A percentile compares a stretch with the other conserved stretches of the same genome.
Conservation (phyloP, 352 stramenopile species). For the Pythium aristosporum region DNA sequence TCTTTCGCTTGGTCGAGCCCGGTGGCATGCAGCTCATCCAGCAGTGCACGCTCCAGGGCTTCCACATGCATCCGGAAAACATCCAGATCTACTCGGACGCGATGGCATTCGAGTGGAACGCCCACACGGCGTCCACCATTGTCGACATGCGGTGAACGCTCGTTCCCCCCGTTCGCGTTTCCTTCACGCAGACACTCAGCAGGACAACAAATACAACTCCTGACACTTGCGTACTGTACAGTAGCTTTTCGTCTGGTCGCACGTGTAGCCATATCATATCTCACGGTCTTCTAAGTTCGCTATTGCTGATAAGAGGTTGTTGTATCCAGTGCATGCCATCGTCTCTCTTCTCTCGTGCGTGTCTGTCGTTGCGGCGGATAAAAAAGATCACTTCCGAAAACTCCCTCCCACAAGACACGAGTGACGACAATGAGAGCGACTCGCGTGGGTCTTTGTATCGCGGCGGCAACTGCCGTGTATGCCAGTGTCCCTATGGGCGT, state of each 20-base stretch:
- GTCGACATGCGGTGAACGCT: slow-evolving; percentile 68
- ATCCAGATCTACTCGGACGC: slow-evolving; percentile 81
- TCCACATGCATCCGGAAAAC: slow-evolving; percentile 80
- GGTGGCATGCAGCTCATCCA: slow-evolving; percentile 85
- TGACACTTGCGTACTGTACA: background rate
- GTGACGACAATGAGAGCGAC: background rate
- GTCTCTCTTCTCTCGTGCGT: slow-evolving; percentile 3
- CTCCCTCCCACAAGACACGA: background rate
- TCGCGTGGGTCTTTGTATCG: no score
- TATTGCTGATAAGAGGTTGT: background rate
- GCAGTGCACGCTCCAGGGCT: slow-evolving; percentile 83
- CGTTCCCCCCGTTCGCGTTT: background rate
- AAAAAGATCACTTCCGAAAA: slow-evolving; percentile 10
- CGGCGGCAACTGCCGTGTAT: no score
- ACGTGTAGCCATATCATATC: slow-evolving; percentile 19
- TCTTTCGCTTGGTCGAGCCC: slow-evolving; percentile 83
- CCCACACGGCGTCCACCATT: slow-evolving; percentile 34
- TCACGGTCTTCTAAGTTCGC: background rate
- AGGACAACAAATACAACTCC: no score
- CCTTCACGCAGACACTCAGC: no score
- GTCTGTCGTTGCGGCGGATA: slow-evolving; percentile 1
- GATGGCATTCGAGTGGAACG: slow-evolving; percentile 68
- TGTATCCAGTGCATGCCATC: slow-evolving; percentile 1
- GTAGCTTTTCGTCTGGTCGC: background rate
- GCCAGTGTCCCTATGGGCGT: background rate